phyloP scores from a whole-genome alignment of 2,329 filamentous ascomycete species.

The Purpureocillium lavendulum region DNA sequence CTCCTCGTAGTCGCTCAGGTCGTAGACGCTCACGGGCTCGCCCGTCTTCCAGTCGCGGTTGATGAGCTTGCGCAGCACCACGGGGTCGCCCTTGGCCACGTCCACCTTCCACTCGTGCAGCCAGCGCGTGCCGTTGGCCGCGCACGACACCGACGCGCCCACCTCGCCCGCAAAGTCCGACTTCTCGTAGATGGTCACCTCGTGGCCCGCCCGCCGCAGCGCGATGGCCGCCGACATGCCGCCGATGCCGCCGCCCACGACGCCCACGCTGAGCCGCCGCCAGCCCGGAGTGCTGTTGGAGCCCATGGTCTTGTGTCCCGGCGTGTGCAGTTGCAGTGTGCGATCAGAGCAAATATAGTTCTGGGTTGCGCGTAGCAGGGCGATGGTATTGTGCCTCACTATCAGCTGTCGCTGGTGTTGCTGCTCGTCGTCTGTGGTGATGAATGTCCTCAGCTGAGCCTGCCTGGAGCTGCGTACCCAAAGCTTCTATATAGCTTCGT shows the following conservation, averaged over 20 bases:
- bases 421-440: too few relatives aligned
- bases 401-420: too few relatives aligned
- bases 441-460: neutral
- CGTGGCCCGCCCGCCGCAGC: conserved; percentile 36
- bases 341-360: too few relatives aligned
- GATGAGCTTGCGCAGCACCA: conserved; percentile 58
- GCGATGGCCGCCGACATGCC: conserved; percentile 38
- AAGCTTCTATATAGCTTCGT: conserved; percentile 1
- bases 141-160: conserved; percentile 58
- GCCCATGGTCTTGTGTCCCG: conserved; percentile 13
- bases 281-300: conserved; percentile 23
- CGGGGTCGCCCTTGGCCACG: conserved; percentile 54
- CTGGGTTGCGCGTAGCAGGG: too few relatives aligned
- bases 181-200: conserved; percentile 55
- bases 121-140: conserved; percentile 63
- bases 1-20: conserved; percentile 55
- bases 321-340: too few relatives aligned
- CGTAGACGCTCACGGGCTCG: conserved; percentile 55
- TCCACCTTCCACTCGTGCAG: conserved; percentile 61
- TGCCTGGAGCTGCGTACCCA: neutral
- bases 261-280: conserved; percentile 33
- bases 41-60: conserved; percentile 64
- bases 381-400: too few relatives aligned
- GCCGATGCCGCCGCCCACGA: conserved; percentile 40
- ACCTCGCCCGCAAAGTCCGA: conserved; percentile 60